These are phyloP conservation scores for Macadamia integrifolia DNA, from an alignment of 164 flowering plant genomes.

Conservation along the genomic window DNA sequence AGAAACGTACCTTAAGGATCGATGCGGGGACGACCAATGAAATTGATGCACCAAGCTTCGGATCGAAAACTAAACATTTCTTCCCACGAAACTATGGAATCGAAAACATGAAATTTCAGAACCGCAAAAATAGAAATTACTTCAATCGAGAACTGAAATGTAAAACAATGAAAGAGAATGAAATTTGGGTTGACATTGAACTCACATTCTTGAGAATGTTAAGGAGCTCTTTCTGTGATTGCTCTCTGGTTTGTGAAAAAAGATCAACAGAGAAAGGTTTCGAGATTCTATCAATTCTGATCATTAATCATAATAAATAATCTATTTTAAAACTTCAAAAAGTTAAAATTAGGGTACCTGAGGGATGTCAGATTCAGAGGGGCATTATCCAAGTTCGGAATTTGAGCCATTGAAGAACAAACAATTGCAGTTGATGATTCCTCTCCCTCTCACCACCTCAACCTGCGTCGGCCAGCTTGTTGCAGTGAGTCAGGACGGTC, in stretches of 20 bases:
- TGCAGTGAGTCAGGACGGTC: neutral
- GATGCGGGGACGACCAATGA: slow-evolving; percentile 69
- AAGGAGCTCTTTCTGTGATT: slow-evolving; percentile 80
- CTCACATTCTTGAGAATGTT: slow-evolving; percentile 75
- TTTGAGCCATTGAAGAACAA: slow-evolving; percentile 62
- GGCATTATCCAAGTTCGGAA: slow-evolving; percentile 80
- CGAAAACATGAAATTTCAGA: neutral
- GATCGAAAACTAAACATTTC: slow-evolving; percentile 85
- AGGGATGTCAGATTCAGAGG: slow-evolving; percentile 63
- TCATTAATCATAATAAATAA: neutral
- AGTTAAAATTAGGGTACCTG: slow-evolving; percentile 36
- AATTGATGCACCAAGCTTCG: slow-evolving; percentile 86
- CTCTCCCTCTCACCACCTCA: neutral
- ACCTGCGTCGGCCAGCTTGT: too few species aligned
- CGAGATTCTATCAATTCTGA: neutral
- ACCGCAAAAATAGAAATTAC: neutral
- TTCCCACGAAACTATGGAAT: slow-evolving; percentile 68
- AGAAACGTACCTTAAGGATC: slow-evolving; percentile 50
- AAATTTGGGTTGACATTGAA: neutral
- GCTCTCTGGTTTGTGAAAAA: slow-evolving; percentile 46
- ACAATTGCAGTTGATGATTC: neutral
- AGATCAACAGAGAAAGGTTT: neutral
- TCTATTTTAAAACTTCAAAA: neutral
- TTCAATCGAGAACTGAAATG: neutral
- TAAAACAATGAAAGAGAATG: neutral